These are phyloP conservation scores for Zygnema cylindricum DNA, from an alignment of 139 green algal species.

Conservation along the genomic window DNA sequence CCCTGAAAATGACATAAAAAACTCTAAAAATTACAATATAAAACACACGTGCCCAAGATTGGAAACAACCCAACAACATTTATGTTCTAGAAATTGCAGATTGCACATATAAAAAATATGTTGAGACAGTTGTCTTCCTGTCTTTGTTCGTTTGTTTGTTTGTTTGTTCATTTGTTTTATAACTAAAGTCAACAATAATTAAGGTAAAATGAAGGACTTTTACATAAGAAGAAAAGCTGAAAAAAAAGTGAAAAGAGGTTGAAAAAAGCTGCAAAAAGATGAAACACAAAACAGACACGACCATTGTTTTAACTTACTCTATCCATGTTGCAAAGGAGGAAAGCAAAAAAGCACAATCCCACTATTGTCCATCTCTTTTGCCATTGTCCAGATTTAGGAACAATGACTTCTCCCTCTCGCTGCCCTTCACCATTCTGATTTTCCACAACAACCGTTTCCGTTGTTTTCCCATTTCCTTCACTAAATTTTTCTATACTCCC, in stretches of 20 bases:
- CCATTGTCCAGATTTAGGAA: constrained; percentile 1
- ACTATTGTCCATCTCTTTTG: constrained; percentile 57
- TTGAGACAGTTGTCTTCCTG: no score
- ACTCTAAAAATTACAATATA: no score
- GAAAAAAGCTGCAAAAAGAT: not conserved
- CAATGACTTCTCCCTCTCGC: not conserved
- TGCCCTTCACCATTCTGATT: no score
- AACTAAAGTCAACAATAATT: not conserved
- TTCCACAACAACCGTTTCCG: no score
- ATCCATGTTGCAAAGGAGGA: constrained; percentile 66
- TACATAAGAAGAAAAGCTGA: not conserved
- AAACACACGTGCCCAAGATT: no score
- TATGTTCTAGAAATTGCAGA: no score
- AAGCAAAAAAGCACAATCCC: constrained; percentile 58
- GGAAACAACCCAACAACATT: no score
- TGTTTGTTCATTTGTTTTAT: not conserved
- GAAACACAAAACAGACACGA: not conserved
- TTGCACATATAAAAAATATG: no score
- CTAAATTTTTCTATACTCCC: no score
- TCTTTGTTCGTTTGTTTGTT: no score
- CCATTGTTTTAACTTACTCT: constrained; percentile 9
- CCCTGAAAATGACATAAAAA: no score
- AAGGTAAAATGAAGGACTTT: not conserved
- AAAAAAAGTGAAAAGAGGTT: not conserved
- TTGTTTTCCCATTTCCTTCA: no score